Conservation (phyloP, 2,329 filamentous ascomycete species). For the Microascus cirrosus region DNA sequence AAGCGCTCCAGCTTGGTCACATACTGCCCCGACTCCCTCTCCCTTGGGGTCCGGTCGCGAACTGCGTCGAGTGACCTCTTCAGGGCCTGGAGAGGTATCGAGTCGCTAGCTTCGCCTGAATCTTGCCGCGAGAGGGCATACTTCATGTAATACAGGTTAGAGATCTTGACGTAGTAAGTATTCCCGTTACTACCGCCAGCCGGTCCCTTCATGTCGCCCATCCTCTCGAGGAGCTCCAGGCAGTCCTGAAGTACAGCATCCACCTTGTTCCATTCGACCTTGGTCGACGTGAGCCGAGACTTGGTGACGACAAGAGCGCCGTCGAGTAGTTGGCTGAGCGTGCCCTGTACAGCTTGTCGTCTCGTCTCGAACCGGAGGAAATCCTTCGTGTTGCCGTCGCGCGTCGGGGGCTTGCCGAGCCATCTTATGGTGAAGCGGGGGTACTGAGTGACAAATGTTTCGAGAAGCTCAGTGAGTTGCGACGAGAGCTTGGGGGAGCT, state of each 20-base stretch:
- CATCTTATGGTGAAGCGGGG: conserved; percentile 51
- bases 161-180: conserved; percentile 54
- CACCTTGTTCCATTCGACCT: conserved; percentile 39
- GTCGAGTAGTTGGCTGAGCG: conserved; percentile 47
- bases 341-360: conserved; percentile 37
- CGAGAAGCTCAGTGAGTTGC: conserved; percentile 28
- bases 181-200: conserved; percentile 17
- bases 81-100: conserved; percentile 41
- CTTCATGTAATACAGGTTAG: conserved; percentile 59
- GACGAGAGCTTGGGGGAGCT: neutral
- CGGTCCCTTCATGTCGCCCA: conserved; percentile 26
- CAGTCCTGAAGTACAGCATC: conserved; percentile 49
- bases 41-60: conserved; percentile 36
- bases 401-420: conserved; percentile 45
- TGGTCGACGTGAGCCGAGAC: conserved; percentile 32
- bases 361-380: conserved; percentile 51
- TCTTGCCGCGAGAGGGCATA: conserved; percentile 40
- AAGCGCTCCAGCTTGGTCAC: conserved; percentile 55
- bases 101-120: conserved; percentile 25
- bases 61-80: conserved; percentile 54
- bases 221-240: conserved; percentile 37
- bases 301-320: conserved; percentile 48
- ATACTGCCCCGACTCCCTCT: conserved; percentile 49
- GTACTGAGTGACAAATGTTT: conserved; percentile 44
- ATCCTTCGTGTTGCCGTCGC: conserved; percentile 42